Evolutionary conservation across 352 stramenopile genomes (phyloP).

Genomic region (Nothophytophthora sp.): DNA sequence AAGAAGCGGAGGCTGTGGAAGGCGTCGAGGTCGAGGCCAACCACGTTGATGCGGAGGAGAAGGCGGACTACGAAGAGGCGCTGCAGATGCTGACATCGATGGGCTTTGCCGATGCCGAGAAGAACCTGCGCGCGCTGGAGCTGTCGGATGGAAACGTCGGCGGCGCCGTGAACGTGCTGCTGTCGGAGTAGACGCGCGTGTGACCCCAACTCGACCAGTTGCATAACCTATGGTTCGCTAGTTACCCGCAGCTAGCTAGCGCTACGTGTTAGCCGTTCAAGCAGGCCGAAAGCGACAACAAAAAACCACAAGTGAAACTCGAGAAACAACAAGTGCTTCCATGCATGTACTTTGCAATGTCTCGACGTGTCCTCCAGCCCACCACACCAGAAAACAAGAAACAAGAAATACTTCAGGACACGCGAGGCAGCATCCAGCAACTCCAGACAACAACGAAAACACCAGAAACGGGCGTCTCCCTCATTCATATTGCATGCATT

Average conservation of each 20-base stretch:
- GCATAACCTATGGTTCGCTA: background rate
- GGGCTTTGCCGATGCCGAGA: constrained; percentile 54
- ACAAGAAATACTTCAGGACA: too few species aligned
- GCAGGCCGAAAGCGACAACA: background rate
- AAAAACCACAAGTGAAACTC: constrained; percentile 7
- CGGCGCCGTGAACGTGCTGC: constrained; percentile 45
- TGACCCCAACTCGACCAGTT: background rate
- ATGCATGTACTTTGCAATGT: too few species aligned
- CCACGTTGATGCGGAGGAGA: background rate
- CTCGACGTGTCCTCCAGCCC: too few species aligned
- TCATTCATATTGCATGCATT: too few species aligned
- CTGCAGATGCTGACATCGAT: constrained; percentile 49
- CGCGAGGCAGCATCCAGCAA: too few species aligned
- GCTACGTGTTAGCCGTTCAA: background rate
- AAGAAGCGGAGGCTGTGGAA: constrained; percentile 16
- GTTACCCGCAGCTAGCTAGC: background rate
- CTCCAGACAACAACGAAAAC: too few species aligned
- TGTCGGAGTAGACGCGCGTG: constrained; percentile 35
- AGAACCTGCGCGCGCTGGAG: constrained; percentile 48
- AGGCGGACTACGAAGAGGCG: constrained; percentile 33
- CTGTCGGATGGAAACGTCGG: constrained; percentile 50
- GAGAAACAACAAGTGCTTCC: background rate
- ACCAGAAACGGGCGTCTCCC: too few species aligned
- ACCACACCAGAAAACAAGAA: too few species aligned
- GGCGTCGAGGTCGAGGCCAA: constrained; percentile 1